Base-by-base conservation (phyloP, 352 stramenopile genomes). In the Globisporangium ultimum region DNA sequence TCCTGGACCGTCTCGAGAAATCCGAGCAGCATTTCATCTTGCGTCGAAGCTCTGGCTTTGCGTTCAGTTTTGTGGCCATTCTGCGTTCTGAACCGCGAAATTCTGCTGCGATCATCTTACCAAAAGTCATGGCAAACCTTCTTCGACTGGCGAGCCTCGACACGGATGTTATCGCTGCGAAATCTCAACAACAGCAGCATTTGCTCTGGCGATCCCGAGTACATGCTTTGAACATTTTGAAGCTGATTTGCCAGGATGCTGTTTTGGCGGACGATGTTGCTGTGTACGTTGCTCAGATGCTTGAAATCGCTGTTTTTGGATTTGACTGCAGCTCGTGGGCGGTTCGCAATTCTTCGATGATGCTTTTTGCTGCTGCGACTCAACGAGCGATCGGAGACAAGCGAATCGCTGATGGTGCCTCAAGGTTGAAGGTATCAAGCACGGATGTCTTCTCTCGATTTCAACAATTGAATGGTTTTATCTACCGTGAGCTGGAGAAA, bases 261-360 rank as follows among this genome's bases (percentile, higher is more conserved):
- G 79, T 95, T 20, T 72, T 97, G 21, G 80, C 87, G 6, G 84
- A 94, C 48, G 89, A 97, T 51, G 74, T 96, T 12, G 78, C 77
- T 1, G 59, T 79, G 22, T 93, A 96, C 62, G 73, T 97, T n/a
- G 68, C 86, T n/a, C 55, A 73, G n/a, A 89, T 96, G 78, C 80
- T 96, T n/a, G 71, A 87, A 57, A 57, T 92, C 20, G 78, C 88
- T 3, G 77, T 97, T 24, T 78, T 82, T 21, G 88, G 86, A 38
- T 97, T 97, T 58, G 80, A 95, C 32, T 85, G 82, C 51, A 76
- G 74, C 12, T 89, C 79, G 3, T 97, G 87, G 87, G 84, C 88
- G 1, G 89, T 97, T 22, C 85, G 89, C 24, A 97, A 97, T 71
- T 96, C 87, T 40, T 80, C 86, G 1, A 97, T 96, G 88, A 97